Evolutionary conservation across 2,329 filamentous ascomycete genomes (phyloP).

Genomic region (Canariomyces notabilis): DNA sequence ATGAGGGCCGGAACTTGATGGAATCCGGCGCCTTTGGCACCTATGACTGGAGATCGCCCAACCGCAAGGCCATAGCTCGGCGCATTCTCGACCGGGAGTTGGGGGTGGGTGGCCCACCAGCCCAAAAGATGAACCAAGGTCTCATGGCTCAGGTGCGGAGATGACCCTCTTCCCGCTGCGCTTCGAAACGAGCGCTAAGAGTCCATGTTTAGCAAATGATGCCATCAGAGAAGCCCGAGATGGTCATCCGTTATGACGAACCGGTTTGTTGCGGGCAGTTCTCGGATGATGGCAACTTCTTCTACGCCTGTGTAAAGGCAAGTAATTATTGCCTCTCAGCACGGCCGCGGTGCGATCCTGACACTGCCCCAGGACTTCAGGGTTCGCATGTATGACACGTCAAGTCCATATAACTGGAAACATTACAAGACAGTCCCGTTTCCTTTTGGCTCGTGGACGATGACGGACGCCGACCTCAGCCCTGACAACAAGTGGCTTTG

Average conservation of each 20-base stretch:
- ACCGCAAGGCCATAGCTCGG: slow-evolving; percentile 58
- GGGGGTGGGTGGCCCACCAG: slow-evolving; percentile 58
- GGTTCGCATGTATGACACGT: slow-evolving; percentile 96
- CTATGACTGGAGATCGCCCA: slow-evolving; percentile 46
- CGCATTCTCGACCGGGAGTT: slow-evolving; percentile 78
- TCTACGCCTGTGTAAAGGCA: slow-evolving; percentile 45
- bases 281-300: slow-evolving; percentile 95
- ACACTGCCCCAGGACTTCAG: slow-evolving; percentile 68
- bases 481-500: slow-evolving; percentile 90
- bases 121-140: slow-evolving; percentile 54
- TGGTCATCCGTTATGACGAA: slow-evolving; percentile 79
- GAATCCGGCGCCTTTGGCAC: slow-evolving; percentile 72
- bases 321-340: background rate
- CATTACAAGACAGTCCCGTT: slow-evolving; percentile 89
- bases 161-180: background rate
- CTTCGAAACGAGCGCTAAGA: slow-evolving; percentile 13
- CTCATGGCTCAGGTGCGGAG: slow-evolving; percentile 61
- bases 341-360: background rate
- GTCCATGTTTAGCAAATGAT: slow-evolving; percentile 61
- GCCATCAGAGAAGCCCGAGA: slow-evolving; percentile 71
- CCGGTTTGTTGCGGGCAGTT: slow-evolving; percentile 95
- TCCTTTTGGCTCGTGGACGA: slow-evolving; percentile 87
- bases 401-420: slow-evolving; percentile 90
- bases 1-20: slow-evolving; percentile 74
- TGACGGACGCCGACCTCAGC: slow-evolving; percentile 87